Base-by-base conservation (phyloP, 73 alveolate species). In the Paramecium bursaria region DNA sequence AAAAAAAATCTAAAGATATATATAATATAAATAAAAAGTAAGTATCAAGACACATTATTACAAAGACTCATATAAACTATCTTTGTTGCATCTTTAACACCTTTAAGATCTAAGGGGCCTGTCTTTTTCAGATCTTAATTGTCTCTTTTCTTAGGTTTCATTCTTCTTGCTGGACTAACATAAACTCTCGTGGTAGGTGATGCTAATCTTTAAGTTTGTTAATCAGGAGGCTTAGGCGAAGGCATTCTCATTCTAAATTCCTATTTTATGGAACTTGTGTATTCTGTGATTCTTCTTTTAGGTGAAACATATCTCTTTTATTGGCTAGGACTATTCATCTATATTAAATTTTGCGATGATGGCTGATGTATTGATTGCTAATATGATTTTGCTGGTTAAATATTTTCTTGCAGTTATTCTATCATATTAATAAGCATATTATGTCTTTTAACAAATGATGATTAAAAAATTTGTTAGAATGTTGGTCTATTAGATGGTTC, bases 401-500 rank as follows among this genome's bases (percentile, higher is more conserved):
- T 5, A 7, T 39, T 7, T 39, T 39, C 49, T 39, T 39, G 11
- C 11, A 39, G 11, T 7, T 5, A 39, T 11, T 39, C 11, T 7
- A 11, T 39, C 11, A 11, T 7, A 7, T 5, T 39, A 39, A 39
- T 39, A 7, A 7, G 11, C 11, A 7, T 39, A 39, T 39, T 7
- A 67, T 79, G 22, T 74, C 90, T 90, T 47, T 48, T 86, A 26
- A 96, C 91, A 97, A 98, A 96, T 13, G 96, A 95, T 74, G 93
- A 97, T 4, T 80, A 86, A 76, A 93, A 90, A 21, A 96, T 95
- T 80, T 92, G 87, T 57, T 86, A 60, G 25, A 96, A 54, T 13
- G 97, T 88, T 17, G 90, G 82, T 88, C 99, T 94, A 47, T 92
- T 87, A 19, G 79, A 61, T n/a, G 99, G 97, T 14, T 91, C 90